These are phyloP conservation scores for Vanderwaltozyma polyspora DNA, from an alignment of 805 yeast genomes.

Conservation along the genomic window DNA sequence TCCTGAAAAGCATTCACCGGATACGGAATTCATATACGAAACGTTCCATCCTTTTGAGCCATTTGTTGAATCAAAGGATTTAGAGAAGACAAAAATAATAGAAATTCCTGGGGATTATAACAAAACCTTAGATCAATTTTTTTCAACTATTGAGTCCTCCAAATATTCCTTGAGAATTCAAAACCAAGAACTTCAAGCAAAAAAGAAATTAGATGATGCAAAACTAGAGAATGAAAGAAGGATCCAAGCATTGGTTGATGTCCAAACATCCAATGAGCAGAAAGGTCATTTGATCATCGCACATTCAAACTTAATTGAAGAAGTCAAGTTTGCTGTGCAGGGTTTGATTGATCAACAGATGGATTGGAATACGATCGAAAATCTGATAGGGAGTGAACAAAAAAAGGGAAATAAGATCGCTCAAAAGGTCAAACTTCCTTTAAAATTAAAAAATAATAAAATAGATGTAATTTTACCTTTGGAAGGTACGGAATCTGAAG, in stretches of 20 bases:
- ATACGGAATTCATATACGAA: constrained; percentile 43
- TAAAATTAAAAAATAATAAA: constrained; percentile 58
- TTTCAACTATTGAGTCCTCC: constrained; percentile 74
- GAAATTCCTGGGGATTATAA: constrained; percentile 53
- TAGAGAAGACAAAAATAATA: constrained; percentile 28
- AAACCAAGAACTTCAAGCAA: constrained; percentile 65
- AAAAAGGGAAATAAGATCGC: constrained; percentile 56
- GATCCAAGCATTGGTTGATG: constrained; percentile 49
- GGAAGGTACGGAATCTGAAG: constrained; percentile 26
- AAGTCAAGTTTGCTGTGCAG: constrained; percentile 58
- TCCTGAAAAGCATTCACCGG: constrained; percentile 30
- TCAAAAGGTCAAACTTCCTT: constrained; percentile 46
- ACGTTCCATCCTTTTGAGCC: constrained; percentile 65
- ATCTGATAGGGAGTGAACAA: constrained; percentile 59
- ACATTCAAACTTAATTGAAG: constrained; percentile 60
- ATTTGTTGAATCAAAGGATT: constrained; percentile 27
- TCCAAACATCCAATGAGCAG: constrained; percentile 50
- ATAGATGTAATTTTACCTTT: constrained; percentile 47
- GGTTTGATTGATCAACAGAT: constrained; percentile 64
- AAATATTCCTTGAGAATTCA: constrained; percentile 66
- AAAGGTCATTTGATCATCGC: constrained; percentile 67
- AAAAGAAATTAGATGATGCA: constrained; percentile 64
- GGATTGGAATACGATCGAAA: constrained; percentile 90
- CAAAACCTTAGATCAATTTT: constrained; percentile 70
- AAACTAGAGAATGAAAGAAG: constrained; percentile 60